A percentile compares a stretch with the other conserved stretches of the same genome.
Evolutionary conservation across 257 asterid species (phyloP).

Genomic region (Solanum pimpinellifolium): DNA sequence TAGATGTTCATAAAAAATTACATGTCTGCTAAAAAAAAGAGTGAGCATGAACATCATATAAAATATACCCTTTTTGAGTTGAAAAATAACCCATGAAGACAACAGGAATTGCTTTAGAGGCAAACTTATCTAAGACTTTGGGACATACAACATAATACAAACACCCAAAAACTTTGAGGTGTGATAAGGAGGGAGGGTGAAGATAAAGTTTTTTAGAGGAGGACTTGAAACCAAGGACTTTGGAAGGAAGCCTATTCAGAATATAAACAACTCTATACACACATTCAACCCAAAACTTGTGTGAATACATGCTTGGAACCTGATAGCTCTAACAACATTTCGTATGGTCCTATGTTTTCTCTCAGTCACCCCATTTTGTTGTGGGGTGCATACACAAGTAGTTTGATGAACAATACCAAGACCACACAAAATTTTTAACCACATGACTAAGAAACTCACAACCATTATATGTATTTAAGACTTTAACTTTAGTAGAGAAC

Average conservation of each 20-base stretch:
- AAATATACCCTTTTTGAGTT: background rate
- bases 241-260: too few species aligned
- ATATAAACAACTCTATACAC: too few species aligned
- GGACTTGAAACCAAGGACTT: background rate
- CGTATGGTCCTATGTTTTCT: background rate
- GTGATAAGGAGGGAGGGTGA: background rate
- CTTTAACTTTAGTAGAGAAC: background rate
- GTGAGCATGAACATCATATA: background rate
- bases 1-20: background rate
- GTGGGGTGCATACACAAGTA: background rate
- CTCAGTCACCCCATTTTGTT: too few species aligned
- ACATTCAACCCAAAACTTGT: background rate
- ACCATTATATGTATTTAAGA: background rate
- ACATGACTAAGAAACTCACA: background rate
- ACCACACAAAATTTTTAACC: too few species aligned
- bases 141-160: too few species aligned
- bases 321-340: background rate
- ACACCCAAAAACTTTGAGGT: too few species aligned
- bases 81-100: background rate
- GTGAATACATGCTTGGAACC: background rate
- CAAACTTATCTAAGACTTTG: background rate
- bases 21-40: background rate
- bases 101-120: too few species aligned
- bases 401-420: background rate
- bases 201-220: too few species aligned